Conservation (phyloP, 352 stramenopile species). For the Phytophthora capsici region DNA sequence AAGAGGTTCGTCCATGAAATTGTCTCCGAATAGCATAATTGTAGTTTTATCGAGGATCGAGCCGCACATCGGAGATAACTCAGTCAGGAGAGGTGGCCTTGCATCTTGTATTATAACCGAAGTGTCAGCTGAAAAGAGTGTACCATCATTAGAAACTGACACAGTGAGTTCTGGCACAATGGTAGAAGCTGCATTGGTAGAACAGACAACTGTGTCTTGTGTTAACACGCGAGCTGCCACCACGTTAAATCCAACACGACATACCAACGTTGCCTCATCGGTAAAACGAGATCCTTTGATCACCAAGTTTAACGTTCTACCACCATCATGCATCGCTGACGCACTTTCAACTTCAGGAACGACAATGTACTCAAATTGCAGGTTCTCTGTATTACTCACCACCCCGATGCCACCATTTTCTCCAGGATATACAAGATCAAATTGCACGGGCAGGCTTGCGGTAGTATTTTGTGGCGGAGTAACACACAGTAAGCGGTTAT, state of each 20-base stretch:
- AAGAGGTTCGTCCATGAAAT: slow-evolving; percentile 16
- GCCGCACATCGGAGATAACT: slow-evolving; percentile 37
- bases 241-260: slow-evolving; percentile 23
- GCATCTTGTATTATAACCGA: slow-evolving; percentile 2
- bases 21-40: slow-evolving; percentile 29
- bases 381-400: slow-evolving; percentile 6
- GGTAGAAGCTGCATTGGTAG: background rate
- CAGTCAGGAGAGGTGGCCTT: slow-evolving; percentile 15
- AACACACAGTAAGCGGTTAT: slow-evolving; percentile 42
- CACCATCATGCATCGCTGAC: slow-evolving; percentile 6
- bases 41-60: slow-evolving; percentile 17
- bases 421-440: slow-evolving; percentile 29
- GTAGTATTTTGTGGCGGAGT: slow-evolving; percentile 15
- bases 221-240: slow-evolving; percentile 7
- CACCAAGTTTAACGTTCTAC: slow-evolving; percentile 7
- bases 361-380: slow-evolving; percentile 34
- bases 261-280: slow-evolving; percentile 12
- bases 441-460: slow-evolving; percentile 12
- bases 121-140: slow-evolving; percentile 32
- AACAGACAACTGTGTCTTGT: slow-evolving; percentile 22
- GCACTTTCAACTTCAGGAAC: slow-evolving; percentile 31
- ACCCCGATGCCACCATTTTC: slow-evolving; percentile 1
- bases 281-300: slow-evolving; percentile 30
- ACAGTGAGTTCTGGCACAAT: slow-evolving; percentile 22
- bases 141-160: slow-evolving; percentile 44